Evolutionary conservation across 169 alveolate species (phyloP).

Genomic region (Ophryocystis elektroscirrha): DNA sequence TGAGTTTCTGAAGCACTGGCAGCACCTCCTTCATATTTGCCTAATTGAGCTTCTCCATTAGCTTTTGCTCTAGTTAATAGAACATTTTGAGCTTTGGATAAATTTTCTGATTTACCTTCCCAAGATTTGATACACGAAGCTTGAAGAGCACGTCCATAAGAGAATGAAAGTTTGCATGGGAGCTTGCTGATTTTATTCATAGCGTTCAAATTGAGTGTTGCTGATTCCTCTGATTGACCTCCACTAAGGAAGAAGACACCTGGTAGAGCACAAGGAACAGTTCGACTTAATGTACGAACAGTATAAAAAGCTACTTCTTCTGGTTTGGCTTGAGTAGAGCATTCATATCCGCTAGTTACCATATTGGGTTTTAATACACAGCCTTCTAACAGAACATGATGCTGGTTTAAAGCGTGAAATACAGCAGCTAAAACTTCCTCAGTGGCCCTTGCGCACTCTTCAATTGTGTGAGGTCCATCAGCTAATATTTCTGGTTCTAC

Average conservation of each 20-base stretch:
- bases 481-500: constrained; percentile 95
- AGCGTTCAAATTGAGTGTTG: constrained; percentile 76
- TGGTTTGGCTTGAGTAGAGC: constrained; percentile 54
- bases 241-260: constrained; percentile 96
- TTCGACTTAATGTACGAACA: constrained; percentile 68
- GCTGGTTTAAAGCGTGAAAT: constrained; percentile 71
- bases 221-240: constrained; percentile 92
- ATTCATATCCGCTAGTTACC: constrained; percentile 88
- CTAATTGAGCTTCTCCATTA: constrained; percentile 81
- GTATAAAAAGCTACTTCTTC: constrained; percentile 78
- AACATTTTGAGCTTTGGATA: constrained; percentile 74
- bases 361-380: constrained; percentile 88
- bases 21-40: constrained; percentile 43
- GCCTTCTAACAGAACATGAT: constrained; percentile 84
- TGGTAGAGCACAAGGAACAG: constrained; percentile 61
- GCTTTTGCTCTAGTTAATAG: constrained; percentile 78
- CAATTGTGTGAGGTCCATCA: constrained; percentile 86
- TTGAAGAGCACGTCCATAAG: constrained; percentile 96
- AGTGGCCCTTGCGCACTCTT: constrained; percentile 72
- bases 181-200: constrained; percentile 59
- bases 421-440: constrained; percentile 71
- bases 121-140: constrained; percentile 77
- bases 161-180: constrained; percentile 88
- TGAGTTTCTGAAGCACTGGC: constrained; percentile 14
- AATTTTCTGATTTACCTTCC: constrained; percentile 81